Evolutionary conservation across 805 yeast genomes (phyloP), one percentile per base, ranked within the genome.

Genomic region (Candida glaebosa): DNA sequence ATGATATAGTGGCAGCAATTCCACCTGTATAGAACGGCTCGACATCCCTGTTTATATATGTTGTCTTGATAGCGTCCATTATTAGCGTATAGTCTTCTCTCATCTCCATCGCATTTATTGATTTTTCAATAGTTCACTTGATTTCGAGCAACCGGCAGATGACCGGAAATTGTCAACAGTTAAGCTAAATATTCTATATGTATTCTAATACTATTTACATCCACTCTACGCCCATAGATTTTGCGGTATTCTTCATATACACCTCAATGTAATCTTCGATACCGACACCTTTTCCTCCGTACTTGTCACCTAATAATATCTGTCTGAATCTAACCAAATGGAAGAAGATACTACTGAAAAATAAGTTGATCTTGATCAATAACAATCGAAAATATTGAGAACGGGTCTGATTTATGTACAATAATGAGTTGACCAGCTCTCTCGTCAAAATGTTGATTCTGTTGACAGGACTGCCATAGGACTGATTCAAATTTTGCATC

Each of bases 1-100:
- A 64, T 2, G 89, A 78, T 8, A 87, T 57, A 0, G 87, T 69
- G 2, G 88, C 93, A 20, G 82, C 70, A 2, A 93, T 78, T 4
- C 93, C 87, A 19, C 97, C 96, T 12, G 87, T 78, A 58, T 87
- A 93, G 52, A 90, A 82, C 12, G 99, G 98, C 39, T 79, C 81
- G 31, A 91, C 71, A 41, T 78, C 75, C 8, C 52, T 53, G 46
- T 71, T 65, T 41, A 60, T 64, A 49, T 69, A 77, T 16, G 75
- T 63, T 3, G 74, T 67, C 43, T 63, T 69, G 25, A 69, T 42
- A 14, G 36, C 34, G 15, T 53, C 57, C 61, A 58, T 56, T 4
- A 19, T 18, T 34, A 28, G 26, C 22, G 7, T 5, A 12, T 14
- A 12, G 8, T 31, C 14, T 17, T 8, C 6, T 8, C 37, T 34